Evolutionary conservation across 2,329 filamentous ascomycete species (phyloP).

Genomic region (Teratosphaeria pseudoeucalypti): DNA sequence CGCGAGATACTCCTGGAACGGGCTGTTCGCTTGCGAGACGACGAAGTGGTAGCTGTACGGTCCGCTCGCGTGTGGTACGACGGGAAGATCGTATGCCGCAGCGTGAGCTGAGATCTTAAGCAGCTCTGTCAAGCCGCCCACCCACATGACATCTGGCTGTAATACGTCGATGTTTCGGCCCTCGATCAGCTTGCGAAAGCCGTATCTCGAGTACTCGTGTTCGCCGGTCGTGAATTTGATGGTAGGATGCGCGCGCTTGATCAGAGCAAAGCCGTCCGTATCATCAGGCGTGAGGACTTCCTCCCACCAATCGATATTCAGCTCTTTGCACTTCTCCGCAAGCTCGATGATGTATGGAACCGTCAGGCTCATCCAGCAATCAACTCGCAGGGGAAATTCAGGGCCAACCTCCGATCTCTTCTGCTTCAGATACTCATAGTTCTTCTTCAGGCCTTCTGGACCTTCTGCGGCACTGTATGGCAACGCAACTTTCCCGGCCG

Average conservation of each 20-base stretch:
- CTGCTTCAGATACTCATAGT: conserved; percentile 76
- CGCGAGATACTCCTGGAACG: conserved; percentile 92
- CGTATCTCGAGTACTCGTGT: conserved; percentile 89
- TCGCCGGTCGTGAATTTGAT: conserved; percentile 93
- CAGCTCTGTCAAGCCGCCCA: conserved; percentile 83
- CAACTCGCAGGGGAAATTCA: conserved; percentile 86
- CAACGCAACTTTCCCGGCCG: conserved; percentile 79
- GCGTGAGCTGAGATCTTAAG: conserved; percentile 83
- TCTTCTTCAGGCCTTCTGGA: conserved; percentile 70
- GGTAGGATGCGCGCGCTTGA: conserved; percentile 82
- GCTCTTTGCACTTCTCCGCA: conserved; percentile 68
- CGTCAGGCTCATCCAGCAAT: conserved; percentile 95
- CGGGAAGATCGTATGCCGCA: conserved; percentile 84
- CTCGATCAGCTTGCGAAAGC: conserved; percentile 89
- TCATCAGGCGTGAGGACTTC: conserved; percentile 88
- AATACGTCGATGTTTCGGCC: conserved; percentile 87
- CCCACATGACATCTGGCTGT: conserved; percentile 96
- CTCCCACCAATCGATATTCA: conserved; percentile 96
- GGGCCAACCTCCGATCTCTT: conserved; percentile 77
- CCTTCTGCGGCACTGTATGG: conserved; percentile 87
- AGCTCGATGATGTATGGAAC: conserved; percentile 88
- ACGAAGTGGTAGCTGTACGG: conserved; percentile 96
- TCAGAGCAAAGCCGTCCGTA: conserved; percentile 76
- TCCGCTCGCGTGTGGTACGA: conserved; percentile 88
- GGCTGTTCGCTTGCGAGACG: conserved; percentile 82